A percentile compares a stretch with the other conserved stretches of the same genome.
Conservation (phyloP, 2,329 filamentous ascomycete species). For the Colletotrichum tropicicola region DNA sequence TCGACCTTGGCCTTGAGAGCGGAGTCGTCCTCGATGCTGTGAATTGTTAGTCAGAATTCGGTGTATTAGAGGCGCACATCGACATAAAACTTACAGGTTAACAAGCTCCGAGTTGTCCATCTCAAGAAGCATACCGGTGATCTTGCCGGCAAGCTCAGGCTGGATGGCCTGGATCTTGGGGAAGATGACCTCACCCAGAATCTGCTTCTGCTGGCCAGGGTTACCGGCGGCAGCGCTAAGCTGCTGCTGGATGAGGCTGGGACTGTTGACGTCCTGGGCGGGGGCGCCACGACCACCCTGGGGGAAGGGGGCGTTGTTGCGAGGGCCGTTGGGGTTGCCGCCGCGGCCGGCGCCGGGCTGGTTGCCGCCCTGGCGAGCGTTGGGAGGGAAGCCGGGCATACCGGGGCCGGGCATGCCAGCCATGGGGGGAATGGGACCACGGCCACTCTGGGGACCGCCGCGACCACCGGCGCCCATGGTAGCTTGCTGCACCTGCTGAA, state of each 20-base stretch:
- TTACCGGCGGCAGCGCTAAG: conserved; percentile 59
- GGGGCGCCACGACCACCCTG: conserved; percentile 58
- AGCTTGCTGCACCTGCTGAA: conserved; percentile 80
- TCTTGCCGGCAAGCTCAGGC: conserved; percentile 96
- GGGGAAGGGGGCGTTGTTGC: conserved; percentile 52
- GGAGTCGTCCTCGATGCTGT: conserved; percentile 86
- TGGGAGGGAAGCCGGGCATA: conserved; percentile 67
- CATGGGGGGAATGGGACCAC: conserved; percentile 76
- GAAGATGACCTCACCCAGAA: conserved; percentile 97
- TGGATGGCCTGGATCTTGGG: conserved; percentile 97
- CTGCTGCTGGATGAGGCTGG: conserved; percentile 63
- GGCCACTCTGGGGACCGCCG: conserved; percentile 70
- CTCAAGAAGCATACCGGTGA: conserved; percentile 99
- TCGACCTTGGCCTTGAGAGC: conserved; percentile 96
- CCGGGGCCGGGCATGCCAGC: conserved; percentile 58
- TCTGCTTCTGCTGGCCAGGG: conserved; percentile 93
- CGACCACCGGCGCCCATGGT: conserved; percentile 66
- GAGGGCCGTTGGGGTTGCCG: conserved; percentile 48
- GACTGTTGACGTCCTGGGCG: conserved; percentile 38
- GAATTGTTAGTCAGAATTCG: conserved; percentile 22
- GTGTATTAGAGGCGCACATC: neutral
- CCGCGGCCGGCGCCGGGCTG: conserved; percentile 55
- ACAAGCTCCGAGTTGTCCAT: conserved; percentile 98
- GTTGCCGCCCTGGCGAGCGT: conserved; percentile 60
- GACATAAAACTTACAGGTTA: conserved; percentile 88